These are phyloP conservation scores for Fusarium euwallaceae DNA, from an alignment of 2,329 filamentous ascomycete genomes.

Conservation along the genomic window DNA sequence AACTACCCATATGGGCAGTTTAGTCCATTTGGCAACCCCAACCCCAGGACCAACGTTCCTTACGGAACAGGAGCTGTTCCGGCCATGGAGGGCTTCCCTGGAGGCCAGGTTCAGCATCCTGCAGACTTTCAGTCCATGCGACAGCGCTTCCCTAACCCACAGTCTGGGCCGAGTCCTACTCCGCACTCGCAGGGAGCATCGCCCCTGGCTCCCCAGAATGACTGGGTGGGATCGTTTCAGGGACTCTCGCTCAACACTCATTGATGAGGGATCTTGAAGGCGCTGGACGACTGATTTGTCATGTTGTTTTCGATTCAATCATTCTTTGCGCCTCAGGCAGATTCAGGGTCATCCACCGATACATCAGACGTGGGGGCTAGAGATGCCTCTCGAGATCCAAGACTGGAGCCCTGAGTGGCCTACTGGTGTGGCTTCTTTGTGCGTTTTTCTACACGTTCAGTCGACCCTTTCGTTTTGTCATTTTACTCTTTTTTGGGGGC, in stretches of 20 bases:
- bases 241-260: conserved; percentile 78
- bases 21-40: conserved; percentile 52
- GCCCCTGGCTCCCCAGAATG: conserved; percentile 61
- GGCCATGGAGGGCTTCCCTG: conserved; percentile 48
- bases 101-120: conserved; percentile 51
- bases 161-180: conserved; percentile 51
- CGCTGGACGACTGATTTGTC: conserved; percentile 16
- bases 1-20: conserved; percentile 54
- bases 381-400: conserved; percentile 14
- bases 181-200: conserved; percentile 56
- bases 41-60: conserved; percentile 47
- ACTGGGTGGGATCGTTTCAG: conserved; percentile 76
- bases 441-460: conserved; percentile 12
- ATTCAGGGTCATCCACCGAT: conserved; percentile 21
- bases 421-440: conserved; percentile 25
- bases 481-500: conserved; percentile 36
- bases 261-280: conserved; percentile 47
- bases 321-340: conserved; percentile 16
- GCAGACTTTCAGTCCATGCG: conserved; percentile 62
- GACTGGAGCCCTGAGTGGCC: conserved; percentile 24
- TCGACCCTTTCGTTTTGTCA: conserved; percentile 23
- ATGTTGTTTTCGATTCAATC: conserved; percentile 17
- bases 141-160: conserved; percentile 60
- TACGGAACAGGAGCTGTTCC: conserved; percentile 49
- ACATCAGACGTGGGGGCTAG: conserved; percentile 17